phyloP scores from a whole-genome alignment of 148 eudicot genomes.

The Vaccinium macrocarpon region DNA sequence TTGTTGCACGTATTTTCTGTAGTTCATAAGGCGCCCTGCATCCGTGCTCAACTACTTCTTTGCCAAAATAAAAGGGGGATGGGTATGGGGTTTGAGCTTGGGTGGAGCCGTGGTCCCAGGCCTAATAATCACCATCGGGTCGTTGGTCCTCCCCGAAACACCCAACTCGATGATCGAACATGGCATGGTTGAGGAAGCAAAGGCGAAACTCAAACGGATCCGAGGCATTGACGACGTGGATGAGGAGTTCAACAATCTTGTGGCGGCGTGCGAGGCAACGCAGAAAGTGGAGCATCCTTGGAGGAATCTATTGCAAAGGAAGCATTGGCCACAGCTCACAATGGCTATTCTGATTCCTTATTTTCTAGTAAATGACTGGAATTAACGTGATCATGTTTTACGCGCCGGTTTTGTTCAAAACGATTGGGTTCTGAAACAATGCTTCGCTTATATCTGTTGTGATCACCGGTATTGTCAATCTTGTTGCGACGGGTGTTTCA shows the following conservation, averaged over 20 bases:
- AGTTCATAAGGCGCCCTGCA: no score
- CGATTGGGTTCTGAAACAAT: constrained; percentile 28
- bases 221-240: constrained; percentile 30
- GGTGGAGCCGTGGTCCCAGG: no score
- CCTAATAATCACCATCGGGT: no score
- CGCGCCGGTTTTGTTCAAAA: constrained; percentile 37
- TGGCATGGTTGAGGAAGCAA: no score
- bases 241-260: constrained; percentile 31
- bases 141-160: no score
- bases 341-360: constrained; percentile 40
- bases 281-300: constrained; percentile 26
- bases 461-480: constrained; percentile 30
- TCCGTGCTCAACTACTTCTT: no score
- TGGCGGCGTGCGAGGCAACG: constrained; percentile 24
- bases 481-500: constrained; percentile 20
- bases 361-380: constrained; percentile 42
- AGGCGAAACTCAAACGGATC: constrained; percentile 18
- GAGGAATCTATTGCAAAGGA: constrained; percentile 23
- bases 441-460: constrained; percentile 36
- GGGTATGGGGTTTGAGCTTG: no score
- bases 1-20: no score
- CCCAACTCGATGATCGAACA: no score
- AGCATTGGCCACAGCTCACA: constrained; percentile 35
- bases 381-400: constrained; percentile 45
- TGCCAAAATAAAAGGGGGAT: no score